These are phyloP conservation scores for Citrus sp. DNA, from an alignment of 345 rosid species.

Conservation along the genomic window DNA sequence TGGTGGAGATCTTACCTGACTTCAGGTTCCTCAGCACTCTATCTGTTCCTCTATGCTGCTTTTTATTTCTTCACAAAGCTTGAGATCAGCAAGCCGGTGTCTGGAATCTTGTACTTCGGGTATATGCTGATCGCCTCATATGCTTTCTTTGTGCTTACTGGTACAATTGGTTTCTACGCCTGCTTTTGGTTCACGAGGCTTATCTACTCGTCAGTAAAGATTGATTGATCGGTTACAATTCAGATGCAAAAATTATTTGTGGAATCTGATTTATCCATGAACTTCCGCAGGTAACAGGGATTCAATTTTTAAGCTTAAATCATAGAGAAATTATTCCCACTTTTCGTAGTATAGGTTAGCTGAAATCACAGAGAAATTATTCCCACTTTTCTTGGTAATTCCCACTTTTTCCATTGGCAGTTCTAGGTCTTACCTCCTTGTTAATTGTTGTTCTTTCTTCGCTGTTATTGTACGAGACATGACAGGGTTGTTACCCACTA, in stretches of 20 bases:
- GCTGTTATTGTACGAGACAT: constrained; percentile 16
- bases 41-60: constrained; percentile 79
- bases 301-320: constrained; percentile 24
- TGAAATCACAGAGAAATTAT: constrained; percentile 20
- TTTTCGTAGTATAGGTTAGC: constrained; percentile 18
- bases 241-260: not conserved
- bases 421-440: not conserved
- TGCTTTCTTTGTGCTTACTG: constrained; percentile 77
- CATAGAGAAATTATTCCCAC: constrained; percentile 21
- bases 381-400: constrained; percentile 12
- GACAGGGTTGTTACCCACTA: not conserved
- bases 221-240: constrained; percentile 30
- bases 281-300: not conserved
- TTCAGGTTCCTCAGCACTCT: constrained; percentile 82
- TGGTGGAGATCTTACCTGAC: constrained; percentile 98
- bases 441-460: not conserved
- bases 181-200: constrained; percentile 94
- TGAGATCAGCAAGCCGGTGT: constrained; percentile 78
- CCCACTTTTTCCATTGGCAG: constrained; percentile 1
- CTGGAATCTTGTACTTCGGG: constrained; percentile 79
- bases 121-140: constrained; percentile 80
- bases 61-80: constrained; percentile 94
- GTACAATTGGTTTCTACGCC: constrained; percentile 80
- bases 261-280: constrained; percentile 1
- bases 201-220: constrained; percentile 85